phyloP scores from a whole-genome alignment of 805 yeast genomes.

The Pichia deserticola region DNA sequence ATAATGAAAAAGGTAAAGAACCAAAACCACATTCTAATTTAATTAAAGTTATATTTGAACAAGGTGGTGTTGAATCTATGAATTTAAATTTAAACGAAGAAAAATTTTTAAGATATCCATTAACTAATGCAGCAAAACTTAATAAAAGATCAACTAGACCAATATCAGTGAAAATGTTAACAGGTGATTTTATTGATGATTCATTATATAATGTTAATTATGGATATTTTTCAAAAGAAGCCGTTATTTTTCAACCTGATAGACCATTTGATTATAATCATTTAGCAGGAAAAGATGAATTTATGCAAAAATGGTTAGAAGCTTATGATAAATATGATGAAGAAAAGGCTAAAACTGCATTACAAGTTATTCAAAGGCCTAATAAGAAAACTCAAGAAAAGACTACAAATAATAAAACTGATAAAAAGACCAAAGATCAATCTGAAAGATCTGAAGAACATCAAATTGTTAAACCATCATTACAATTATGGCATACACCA shows the following conservation, averaged over 20 bases:
- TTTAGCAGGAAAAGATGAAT: constrained; percentile 58
- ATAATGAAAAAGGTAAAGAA: constrained; percentile 15
- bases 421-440: too few species aligned
- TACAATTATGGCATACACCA: constrained; percentile 87
- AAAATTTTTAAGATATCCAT: constrained; percentile 37
- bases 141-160: constrained; percentile 44
- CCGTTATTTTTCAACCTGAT: constrained; percentile 64
- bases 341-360: constrained; percentile 15
- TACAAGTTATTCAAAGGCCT: constrained; percentile 13
- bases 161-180: constrained; percentile 55
- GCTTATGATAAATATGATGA: constrained; percentile 50
- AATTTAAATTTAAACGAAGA: constrained; percentile 25
- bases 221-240: constrained; percentile 77
- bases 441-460: not conserved
- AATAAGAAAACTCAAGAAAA: not conserved
- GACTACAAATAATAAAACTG: too few species aligned
- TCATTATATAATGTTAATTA: constrained; percentile 73
- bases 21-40: constrained; percentile 19
- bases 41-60: constrained; percentile 22
- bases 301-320: constrained; percentile 58
- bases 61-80: constrained; percentile 32
- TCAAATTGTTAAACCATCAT: constrained; percentile 29
- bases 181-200: constrained; percentile 77
- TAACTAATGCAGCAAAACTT: constrained; percentile 31
- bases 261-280: constrained; percentile 56